Base-by-base conservation (phyloP, 2,329 filamentous ascomycete species). In the Exophiala sp. region DNA sequence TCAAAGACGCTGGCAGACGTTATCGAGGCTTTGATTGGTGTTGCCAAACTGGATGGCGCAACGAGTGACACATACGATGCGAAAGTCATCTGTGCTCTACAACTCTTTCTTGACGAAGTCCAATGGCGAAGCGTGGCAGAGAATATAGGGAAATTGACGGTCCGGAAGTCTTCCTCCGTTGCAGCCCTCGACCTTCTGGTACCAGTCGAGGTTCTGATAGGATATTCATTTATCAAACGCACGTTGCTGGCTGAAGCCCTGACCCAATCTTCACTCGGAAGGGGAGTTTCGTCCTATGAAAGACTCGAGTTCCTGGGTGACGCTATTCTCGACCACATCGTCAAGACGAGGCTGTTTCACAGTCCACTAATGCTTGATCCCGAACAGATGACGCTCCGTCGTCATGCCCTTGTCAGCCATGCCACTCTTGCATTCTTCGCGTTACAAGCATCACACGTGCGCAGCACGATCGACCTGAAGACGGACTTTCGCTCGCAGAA, bases 271-370 rank as follows among this genome's bases (percentile, higher is more conserved):
- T 46, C 47, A n/a, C 29, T 50, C 33, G 43, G 47, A 16, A 24
- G 41, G 24, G 42, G 35, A 14, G 16, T 53, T 24, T 41, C 52
- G 29, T 61, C 63, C 0, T 84, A 85, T 63, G 88, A 96, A 61
- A 82, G 91, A 0, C 79, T 96, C 1, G 92, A 96, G 65, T 96
- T 94, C 64, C 74, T 96, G 0, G 92, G 92, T 1, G 92, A 97
- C 63, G 82, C 90, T 0, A 76, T 96, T 2, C 81, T 97, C 0
- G 92, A 97, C 69, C 80, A 84, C 62, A 75, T 96, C 51, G 75
- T 96, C 45, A 83, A 89, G 6, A 75, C 72, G 0, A 76, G 72
- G n/a, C 71, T 92, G 5, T 66, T 67, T 9, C 60, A 68, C 47
- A 57, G 52, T 10, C 60, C 66, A 1, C 71, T 54, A 2, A 2